Percentiles rank a stretch among this genome's conserved stretches.
Conservation (phyloP, 2,329 filamentous ascomycete species). For the Trichophyton simii region DNA sequence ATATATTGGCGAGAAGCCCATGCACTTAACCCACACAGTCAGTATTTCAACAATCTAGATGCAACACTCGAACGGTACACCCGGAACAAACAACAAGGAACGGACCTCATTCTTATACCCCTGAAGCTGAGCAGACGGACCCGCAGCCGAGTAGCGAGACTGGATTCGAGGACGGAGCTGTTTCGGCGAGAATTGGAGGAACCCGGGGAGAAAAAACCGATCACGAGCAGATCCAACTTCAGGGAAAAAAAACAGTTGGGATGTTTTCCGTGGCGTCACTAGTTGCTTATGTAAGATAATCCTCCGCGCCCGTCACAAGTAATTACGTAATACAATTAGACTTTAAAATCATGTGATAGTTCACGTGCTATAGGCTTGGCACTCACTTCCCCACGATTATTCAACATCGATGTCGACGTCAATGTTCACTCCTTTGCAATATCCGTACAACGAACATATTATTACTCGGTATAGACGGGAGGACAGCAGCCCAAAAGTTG, state of each 20-base stretch:
- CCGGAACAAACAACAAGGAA: not conserved
- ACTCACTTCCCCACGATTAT: no score
- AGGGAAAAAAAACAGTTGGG: conserved; percentile 1
- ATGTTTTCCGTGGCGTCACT: not conserved
- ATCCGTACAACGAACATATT: no score
- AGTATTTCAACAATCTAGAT: not conserved
- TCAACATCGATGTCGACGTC: not conserved
- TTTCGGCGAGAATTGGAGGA: not conserved
- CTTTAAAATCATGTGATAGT: no score
- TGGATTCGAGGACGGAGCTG: not conserved
- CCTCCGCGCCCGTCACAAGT: not conserved
- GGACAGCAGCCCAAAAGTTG: not conserved
- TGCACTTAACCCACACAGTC: conserved; percentile 7
- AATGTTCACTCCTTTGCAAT: no score
- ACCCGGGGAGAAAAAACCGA: not conserved
- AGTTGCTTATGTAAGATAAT: not conserved
- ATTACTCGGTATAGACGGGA: no score
- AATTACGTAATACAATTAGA: not conserved
- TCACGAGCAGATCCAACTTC: not conserved
- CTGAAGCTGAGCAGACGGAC: not conserved
- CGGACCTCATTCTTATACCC: not conserved
- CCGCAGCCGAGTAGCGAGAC: not conserved
- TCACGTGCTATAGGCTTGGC: no score
- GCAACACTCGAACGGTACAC: not conserved
- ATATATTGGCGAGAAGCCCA: conserved; percentile 43